These are phyloP conservation scores for Russula olivacea DNA, from an alignment of 768 basidiomycete genomes.

Conservation along the genomic window DNA sequence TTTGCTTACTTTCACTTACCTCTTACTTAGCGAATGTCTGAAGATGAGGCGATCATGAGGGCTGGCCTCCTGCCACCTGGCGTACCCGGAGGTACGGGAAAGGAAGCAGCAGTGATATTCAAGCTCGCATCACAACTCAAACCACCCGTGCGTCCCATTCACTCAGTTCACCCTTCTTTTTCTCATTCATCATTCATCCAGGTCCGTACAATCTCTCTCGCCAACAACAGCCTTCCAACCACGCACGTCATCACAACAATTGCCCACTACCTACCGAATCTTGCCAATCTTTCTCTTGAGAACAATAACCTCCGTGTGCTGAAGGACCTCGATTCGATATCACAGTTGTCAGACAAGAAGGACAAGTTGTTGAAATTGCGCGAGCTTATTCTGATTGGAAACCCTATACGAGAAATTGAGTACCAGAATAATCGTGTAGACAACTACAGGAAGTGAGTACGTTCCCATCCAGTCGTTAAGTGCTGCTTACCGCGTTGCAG, in stretches of 20 bases:
- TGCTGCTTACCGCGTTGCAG: constrained; percentile 36
- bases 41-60: constrained; percentile 71
- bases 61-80: constrained; percentile 69
- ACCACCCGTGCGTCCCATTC: constrained; percentile 50
- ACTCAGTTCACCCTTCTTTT: not conserved
- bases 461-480: not conserved
- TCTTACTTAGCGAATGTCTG: constrained; percentile 57
- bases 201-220: constrained; percentile 80
- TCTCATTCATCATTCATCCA: constrained; percentile 27
- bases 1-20: constrained; percentile 5
- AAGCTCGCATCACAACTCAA: constrained; percentile 76
- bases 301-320: constrained; percentile 65
- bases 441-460: constrained; percentile 60
- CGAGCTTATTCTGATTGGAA: constrained; percentile 69
- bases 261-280: constrained; percentile 67
- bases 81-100: constrained; percentile 49
- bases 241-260: constrained; percentile 58
- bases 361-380: constrained; percentile 58
- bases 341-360: constrained; percentile 52
- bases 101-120: constrained; percentile 80
- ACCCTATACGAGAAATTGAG: constrained; percentile 64
- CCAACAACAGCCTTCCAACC: constrained; percentile 63
- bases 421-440: constrained; percentile 51
- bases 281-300: constrained; percentile 75
- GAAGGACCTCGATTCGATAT: constrained; percentile 65